A percentile compares a stretch with the other conserved stretches of the same genome.
Conservation (phyloP, 225 moss, liverwort and hornwort genomes). For the Asterella californica region DNA sequence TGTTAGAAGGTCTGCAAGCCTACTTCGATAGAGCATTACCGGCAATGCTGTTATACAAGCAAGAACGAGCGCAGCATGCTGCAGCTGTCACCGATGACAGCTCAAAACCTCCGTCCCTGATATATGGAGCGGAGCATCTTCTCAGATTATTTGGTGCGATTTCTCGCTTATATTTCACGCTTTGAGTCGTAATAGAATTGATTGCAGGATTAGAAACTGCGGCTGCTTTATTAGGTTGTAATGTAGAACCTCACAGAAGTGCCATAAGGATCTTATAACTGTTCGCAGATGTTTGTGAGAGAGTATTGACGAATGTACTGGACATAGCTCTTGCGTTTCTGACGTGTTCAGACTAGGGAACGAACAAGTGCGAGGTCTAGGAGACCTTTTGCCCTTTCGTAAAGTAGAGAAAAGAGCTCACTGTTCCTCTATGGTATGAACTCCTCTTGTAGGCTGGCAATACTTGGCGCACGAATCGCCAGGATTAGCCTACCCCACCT, state of each 20-base stretch:
- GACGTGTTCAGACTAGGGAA: too few relatives aligned
- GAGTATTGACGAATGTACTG: neutral
- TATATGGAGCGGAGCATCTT: conserved; percentile 91
- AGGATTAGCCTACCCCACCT: neutral
- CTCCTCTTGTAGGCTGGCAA: neutral
- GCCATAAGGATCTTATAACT: too few relatives aligned
- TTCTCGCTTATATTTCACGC: neutral
- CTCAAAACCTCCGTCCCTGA: conserved; percentile 54
- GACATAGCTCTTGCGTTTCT: neutral
- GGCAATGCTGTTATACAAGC: conserved; percentile 85
- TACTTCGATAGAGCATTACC: conserved; percentile 90
- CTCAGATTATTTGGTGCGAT: conserved; percentile 66
- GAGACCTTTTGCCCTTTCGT: neutral
- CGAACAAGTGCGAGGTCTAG: neutral
- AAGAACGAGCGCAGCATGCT: conserved; percentile 81
- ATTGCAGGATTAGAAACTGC: neutral
- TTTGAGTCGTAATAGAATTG: neutral
- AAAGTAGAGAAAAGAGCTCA: neutral
- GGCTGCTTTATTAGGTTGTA: neutral
- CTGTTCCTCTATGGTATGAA: neutral
- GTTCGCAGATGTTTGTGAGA: too few relatives aligned
- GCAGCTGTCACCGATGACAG: conserved; percentile 63
- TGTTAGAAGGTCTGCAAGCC: conserved; percentile 70
- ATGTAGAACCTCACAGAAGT: neutral
- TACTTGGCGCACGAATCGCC: neutral